Percentiles rank a stretch among this genome's conserved stretches.
phyloP scores from a whole-genome alignment of 495 filamentous ascomycete species.

The Sordaria brevicollis region DNA sequence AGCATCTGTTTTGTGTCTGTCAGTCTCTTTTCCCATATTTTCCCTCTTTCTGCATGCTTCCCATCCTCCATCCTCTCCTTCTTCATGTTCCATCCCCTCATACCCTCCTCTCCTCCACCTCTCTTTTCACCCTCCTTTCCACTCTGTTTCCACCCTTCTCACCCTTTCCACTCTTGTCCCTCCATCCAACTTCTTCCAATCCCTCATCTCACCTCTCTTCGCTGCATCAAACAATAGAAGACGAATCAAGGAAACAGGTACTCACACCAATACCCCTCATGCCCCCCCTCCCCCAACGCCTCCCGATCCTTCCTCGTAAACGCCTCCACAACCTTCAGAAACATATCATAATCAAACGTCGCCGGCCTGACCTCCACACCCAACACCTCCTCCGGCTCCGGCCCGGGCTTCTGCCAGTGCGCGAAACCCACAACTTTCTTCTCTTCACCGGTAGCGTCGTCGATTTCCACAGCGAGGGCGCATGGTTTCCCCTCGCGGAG shows the following conservation, averaged over 20 bases:
- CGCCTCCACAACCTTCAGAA: neutral
- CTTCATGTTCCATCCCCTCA: no score
- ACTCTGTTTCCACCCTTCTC: no score
- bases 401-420: slow-evolving; percentile 14
- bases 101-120: no score
- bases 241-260: no score
- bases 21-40: neutral
- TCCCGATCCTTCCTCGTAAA: neutral
- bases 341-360: neutral
- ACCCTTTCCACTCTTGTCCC: no score
- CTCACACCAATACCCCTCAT: neutral
- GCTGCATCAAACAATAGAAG: no score
- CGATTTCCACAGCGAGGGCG: slow-evolving; percentile 12
- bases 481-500: slow-evolving; percentile 11
- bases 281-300: neutral
- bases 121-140: no score
- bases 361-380: neutral
- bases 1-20: slow-evolving; percentile 11
- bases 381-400: neutral
- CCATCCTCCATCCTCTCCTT: no score
- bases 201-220: no score
- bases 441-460: neutral
- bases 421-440: slow-evolving; percentile 9
- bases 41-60: neutral
- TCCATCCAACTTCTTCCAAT: no score